Percentiles rank a stretch among this genome's conserved stretches.
Conservation (phyloP, 139 green algal genomes). For the Picochlorum sp. region DNA sequence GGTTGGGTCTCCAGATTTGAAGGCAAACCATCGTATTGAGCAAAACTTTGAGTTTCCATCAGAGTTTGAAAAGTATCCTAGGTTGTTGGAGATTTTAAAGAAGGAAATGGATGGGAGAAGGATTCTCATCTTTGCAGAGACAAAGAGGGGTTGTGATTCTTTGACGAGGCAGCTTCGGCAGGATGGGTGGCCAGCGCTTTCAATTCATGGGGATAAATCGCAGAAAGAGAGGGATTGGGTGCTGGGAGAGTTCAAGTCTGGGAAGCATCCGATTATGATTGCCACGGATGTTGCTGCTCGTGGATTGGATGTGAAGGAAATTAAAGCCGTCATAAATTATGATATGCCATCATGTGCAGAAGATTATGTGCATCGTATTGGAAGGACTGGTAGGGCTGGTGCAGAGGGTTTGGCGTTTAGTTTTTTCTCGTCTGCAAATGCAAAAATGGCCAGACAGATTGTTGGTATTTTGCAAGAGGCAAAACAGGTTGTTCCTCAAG, state of each 20-base stretch:
- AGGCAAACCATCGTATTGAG: conserved; percentile 83
- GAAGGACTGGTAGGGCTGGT: conserved; percentile 64
- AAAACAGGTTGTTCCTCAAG: conserved; percentile 44
- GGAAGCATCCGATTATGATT: conserved; percentile 80
- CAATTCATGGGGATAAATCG: conserved; percentile 89
- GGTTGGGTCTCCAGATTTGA: conserved; percentile 76
- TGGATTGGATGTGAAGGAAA: conserved; percentile 86
- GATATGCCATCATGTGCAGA: conserved; percentile 79
- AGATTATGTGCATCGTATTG: conserved; percentile 90
- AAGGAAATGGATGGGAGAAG: conserved; percentile 71
- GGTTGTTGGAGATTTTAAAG: conserved; percentile 42
- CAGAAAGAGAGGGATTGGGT: conserved; percentile 93
- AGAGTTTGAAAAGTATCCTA: conserved; percentile 39
- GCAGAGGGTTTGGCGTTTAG: conserved; percentile 56
- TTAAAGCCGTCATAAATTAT: conserved; percentile 85
- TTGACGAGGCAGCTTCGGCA: conserved; percentile 73
- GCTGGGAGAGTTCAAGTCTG: conserved; percentile 80
- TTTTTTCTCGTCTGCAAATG: conserved; percentile 79
- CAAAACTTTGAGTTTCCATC: conserved; percentile 64
- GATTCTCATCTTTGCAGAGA: conserved; percentile 83
- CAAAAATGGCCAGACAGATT: conserved; percentile 56
- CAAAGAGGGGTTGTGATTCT: conserved; percentile 83
- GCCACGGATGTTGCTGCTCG: conserved; percentile 90
- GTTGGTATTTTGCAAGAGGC: conserved; percentile 70
- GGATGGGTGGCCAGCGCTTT: conserved; percentile 77